Conservation (phyloP, 352 stramenopile genomes). For the Phytophthora citricola region DNA sequence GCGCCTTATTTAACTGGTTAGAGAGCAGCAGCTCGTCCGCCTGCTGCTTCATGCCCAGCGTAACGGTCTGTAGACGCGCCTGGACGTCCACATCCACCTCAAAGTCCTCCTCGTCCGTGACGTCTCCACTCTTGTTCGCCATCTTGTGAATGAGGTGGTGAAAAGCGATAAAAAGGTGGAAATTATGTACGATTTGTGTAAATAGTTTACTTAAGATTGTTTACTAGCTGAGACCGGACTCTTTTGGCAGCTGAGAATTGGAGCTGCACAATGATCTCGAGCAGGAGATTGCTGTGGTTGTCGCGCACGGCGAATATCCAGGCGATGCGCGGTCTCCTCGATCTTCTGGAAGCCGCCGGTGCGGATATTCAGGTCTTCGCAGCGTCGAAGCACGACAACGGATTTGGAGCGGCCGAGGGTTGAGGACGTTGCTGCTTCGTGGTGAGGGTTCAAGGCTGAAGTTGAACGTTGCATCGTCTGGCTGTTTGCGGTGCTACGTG, state of each 20-base stretch:
- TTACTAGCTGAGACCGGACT: slow-evolving; percentile 16
- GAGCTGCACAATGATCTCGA: slow-evolving; percentile 15
- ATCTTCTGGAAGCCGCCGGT: slow-evolving; percentile 86
- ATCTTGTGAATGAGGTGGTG: slow-evolving; percentile 11
- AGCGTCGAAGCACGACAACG: slow-evolving; percentile 66
- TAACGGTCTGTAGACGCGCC: slow-evolving; percentile 46
- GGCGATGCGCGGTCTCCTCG: slow-evolving; percentile 63
- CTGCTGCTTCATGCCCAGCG: slow-evolving; percentile 65
- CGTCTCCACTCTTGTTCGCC: slow-evolving; percentile 35
- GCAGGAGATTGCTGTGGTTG: slow-evolving; percentile 11
- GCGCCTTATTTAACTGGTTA: slow-evolving; percentile 58
- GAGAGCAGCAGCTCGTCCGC: slow-evolving; percentile 67
- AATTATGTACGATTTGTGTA: slow-evolving; percentile 11
- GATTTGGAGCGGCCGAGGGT: slow-evolving; percentile 13
- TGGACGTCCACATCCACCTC: slow-evolving; percentile 62
- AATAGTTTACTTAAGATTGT: slow-evolving; percentile 26
- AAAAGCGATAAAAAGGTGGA: slow-evolving; percentile 19
- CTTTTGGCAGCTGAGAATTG: slow-evolving; percentile 6
- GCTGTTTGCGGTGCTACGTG: not conserved
- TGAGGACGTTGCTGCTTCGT: slow-evolving; percentile 13
- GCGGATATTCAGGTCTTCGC: slow-evolving; percentile 68
- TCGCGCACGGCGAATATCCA: slow-evolving; percentile 40
- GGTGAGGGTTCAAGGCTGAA: slow-evolving; percentile 6
- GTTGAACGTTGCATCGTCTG: slow-evolving; percentile 19
- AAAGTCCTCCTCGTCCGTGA: slow-evolving; percentile 37